Conservation (phyloP, 2,329 filamentous ascomycete species). For the Nigrograna mackinnonii region DNA sequence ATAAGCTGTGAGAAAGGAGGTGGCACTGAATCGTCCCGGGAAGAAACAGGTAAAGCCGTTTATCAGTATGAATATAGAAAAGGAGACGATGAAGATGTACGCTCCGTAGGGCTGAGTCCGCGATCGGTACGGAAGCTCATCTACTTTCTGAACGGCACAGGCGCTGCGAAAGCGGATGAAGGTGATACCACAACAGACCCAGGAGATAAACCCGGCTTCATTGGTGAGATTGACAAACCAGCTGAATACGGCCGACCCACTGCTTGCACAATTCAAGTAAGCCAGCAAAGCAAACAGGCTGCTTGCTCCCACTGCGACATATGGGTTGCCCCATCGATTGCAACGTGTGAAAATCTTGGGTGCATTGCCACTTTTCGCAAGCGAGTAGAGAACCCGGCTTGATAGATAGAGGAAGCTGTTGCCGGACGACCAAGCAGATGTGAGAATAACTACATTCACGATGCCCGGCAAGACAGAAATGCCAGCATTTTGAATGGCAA, state of each 20-base stretch:
- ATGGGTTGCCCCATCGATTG: constrained; percentile 44
- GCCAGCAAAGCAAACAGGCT: constrained; percentile 45
- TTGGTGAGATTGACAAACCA: constrained; percentile 75
- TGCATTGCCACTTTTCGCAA: constrained; percentile 64
- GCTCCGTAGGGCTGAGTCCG: constrained; percentile 72
- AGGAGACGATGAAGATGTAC: constrained; percentile 64
- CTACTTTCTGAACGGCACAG: constrained; percentile 60
- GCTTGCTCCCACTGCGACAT: not conserved
- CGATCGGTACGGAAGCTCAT: constrained; percentile 64
- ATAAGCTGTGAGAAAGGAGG: constrained; percentile 14
- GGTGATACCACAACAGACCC: constrained; percentile 60
- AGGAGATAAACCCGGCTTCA: constrained; percentile 59
- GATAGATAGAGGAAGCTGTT: constrained; percentile 60
- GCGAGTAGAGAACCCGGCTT: constrained; percentile 59
- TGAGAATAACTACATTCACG: constrained; percentile 67
- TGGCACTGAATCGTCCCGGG: constrained; percentile 62
- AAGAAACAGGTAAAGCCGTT: constrained; percentile 60
- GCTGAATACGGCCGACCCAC: constrained; percentile 64
- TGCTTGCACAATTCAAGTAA: constrained; percentile 41
- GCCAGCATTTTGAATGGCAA: constrained; percentile 65
- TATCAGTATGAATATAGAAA: constrained; percentile 30
- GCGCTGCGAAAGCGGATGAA: constrained; percentile 73
- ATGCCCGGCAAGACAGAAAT: constrained; percentile 64
- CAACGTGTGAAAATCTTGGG: constrained; percentile 68
- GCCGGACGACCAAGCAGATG: constrained; percentile 62